Percentiles rank a stretch among this genome's conserved stretches.
phyloP scores from a whole-genome alignment of 1,139 yeast species.

The Zygosaccharomyces pseudobailii region DNA sequence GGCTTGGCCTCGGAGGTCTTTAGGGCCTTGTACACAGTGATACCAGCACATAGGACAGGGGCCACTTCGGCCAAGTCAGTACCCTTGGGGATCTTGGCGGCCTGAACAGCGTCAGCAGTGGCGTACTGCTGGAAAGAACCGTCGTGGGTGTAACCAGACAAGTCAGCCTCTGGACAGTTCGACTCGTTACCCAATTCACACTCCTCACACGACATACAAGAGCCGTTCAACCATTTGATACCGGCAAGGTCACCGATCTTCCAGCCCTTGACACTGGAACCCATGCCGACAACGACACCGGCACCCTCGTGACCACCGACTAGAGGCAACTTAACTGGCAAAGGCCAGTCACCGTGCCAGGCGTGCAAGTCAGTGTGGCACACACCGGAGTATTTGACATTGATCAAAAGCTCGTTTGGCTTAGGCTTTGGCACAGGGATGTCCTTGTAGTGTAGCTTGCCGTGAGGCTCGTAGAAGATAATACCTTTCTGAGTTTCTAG shows the following conservation, averaged over 20 bases:
- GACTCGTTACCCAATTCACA: conserved; percentile 53
- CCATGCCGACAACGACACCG: conserved; percentile 57
- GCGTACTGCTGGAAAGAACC: conserved; percentile 68
- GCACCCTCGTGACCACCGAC: conserved; percentile 73
- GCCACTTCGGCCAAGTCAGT: conserved; percentile 55
- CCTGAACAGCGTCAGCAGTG: conserved; percentile 63
- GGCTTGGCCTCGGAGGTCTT: conserved; percentile 52
- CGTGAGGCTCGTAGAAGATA: conserved; percentile 44
- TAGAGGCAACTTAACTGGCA: conserved; percentile 52
- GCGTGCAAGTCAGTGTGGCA: conserved; percentile 67
- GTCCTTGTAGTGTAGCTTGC: conserved; percentile 48
- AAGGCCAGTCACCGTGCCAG: conserved; percentile 66
- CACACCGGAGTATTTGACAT: conserved; percentile 60
- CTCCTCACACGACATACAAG: conserved; percentile 57
- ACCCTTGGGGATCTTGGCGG: conserved; percentile 54
- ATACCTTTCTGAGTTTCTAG: conserved; percentile 48
- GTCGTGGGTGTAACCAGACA: conserved; percentile 64
- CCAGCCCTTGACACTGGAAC: conserved; percentile 55
- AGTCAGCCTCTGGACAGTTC: conserved; percentile 55
- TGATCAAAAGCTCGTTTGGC: conserved; percentile 52
- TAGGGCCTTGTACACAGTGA: conserved; percentile 63
- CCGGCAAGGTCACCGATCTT: conserved; percentile 61
- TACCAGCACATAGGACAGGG: conserved; percentile 66
- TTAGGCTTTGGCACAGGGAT: conserved; percentile 56
- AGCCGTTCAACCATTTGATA: conserved; percentile 62